Base-by-base conservation (phyloP, 2,329 filamentous ascomycete species). In the Phoma sp. region DNA sequence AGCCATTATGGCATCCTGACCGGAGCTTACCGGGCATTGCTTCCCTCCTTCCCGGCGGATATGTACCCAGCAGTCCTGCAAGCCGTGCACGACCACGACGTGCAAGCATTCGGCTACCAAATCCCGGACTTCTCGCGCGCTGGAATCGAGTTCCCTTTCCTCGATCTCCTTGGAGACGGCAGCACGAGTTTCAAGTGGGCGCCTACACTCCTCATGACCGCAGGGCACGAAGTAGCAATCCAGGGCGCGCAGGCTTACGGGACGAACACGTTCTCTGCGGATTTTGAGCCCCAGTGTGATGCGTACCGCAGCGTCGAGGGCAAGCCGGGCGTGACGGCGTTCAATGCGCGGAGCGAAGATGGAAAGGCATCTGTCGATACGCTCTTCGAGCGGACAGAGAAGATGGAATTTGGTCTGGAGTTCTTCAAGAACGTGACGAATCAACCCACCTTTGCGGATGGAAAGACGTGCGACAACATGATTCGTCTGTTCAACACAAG, bases 21-120 rank as follows among this genome's bases (percentile, higher is more conserved):
- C 55, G 62, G 70, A n/a, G 79, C 79, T 4, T 83, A 82, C 60
- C 72, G 76, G 8, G 60, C 69, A 5, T 65, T 83, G 14, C 70
- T 84, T 4, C 82, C 82, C 1, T 62, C 70, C 4, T 83, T 85
- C 32, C 81, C 82, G 0, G 52, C 66, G 9, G 79, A 77, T 59
- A 81, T 78, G 77, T 86, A 84, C 59, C 83, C 83, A 1, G 78
- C 83, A 36, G 58, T 83, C 50, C 59, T 82, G 6, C 79, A 82
- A 61, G 78, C 79, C 1, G 75, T 79, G 4, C 74, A 80, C 24
- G 81, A 84, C 58, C 81, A 83, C 52, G 81, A 83, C 43, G 74
- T 84, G 7, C 77, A 79, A 55, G 68, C 79, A 3, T 71, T 71
- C 24, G 76, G 74, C 14, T 72, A 79, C 45, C 72, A 71, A 2